Evolutionary conservation across 2,329 filamentous ascomycete species (phyloP), one percentile per base, ranked within the genome.

Genomic region (Pyrenochaeta sp.): DNA sequence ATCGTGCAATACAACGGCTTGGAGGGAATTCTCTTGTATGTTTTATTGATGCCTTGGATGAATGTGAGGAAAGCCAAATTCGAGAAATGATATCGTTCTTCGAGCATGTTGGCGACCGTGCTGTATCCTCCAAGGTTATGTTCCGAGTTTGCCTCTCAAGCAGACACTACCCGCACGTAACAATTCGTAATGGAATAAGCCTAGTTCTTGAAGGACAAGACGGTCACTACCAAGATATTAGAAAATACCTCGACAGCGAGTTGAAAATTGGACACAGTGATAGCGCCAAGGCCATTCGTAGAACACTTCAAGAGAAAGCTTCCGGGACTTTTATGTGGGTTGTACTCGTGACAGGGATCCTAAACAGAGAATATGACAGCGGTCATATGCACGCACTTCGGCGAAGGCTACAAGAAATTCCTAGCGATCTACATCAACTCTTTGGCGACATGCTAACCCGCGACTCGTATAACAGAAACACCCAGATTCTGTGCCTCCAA

Each of bases 41-140:
- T 31, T 64, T 71, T 23, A 60, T 74, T 0, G 79, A 82, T 50
- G 81, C 81, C 0, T 67, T 83, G 1, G 81, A 83, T 33, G 81
- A 83, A 57, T 82, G 79, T 52, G 68, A 79, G 3, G 75, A 79
- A 43, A 48, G 62, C 1, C 66, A 82, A 42, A 66, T 78, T 3
- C 68, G 69, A 27, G 68, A 75, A 0, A 81, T 83, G 77, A 61
- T 83, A 2, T 36, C 58, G 0, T 78, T 77, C 47, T 78, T 83
- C 17, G 73, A 81, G 46, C 57, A 72, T 0, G 49, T 83, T 0
- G 72, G 74, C 0, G 60, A 75, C 3, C 14, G 57, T 0, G 67
- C 71, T 1, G 42, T 61, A 0, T 39, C 63, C 2, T 43, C 20
- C 0, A 35, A 49, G 0, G 31, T 63, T 0, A 4, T 23, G 4